Conservation (phyloP, 108 stramenopile species). For the Seminavis robusta region DNA sequence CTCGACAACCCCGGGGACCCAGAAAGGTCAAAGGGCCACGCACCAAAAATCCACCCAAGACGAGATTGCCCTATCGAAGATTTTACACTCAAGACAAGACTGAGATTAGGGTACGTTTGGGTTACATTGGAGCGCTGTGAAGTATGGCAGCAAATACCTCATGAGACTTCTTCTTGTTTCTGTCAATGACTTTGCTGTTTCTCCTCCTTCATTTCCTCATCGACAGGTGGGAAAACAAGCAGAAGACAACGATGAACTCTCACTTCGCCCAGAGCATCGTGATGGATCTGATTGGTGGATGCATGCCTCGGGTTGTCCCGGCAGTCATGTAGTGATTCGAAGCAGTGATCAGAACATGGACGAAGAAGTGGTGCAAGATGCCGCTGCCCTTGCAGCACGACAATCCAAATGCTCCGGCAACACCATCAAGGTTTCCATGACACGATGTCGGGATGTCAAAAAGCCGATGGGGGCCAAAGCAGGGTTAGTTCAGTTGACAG, state of each 20-base stretch:
- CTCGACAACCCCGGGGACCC: conserved; percentile 23
- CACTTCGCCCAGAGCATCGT: conserved; percentile 67
- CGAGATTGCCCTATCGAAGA: conserved; percentile 75
- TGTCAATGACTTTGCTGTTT: neutral
- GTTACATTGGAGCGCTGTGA: neutral
- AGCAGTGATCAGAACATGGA: conserved; percentile 47
- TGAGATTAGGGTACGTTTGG: conserved; percentile 64
- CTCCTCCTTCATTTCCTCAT: neutral
- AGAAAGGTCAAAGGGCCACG: conserved; percentile 58
- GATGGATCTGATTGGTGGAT: conserved; percentile 88
- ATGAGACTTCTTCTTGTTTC: neutral
- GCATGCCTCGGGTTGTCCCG: conserved; percentile 87
- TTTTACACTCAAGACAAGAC: conserved; percentile 56
- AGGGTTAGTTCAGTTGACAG: conserved; percentile 79
- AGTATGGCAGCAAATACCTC: neutral
- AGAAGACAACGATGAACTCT: conserved; percentile 83
- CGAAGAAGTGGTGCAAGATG: conserved; percentile 69
- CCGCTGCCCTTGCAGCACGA: conserved; percentile 78
- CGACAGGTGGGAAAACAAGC: conserved; percentile 79
- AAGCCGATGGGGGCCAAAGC: conserved; percentile 88
- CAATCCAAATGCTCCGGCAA: conserved; percentile 79
- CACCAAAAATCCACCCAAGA: conserved; percentile 16
- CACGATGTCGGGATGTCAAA: conserved; percentile 74
- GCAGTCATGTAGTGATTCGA: conserved; percentile 85
- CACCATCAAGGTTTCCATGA: conserved; percentile 79